Base-by-base conservation (phyloP, 2,329 filamentous ascomycete genomes). In the Colletotrichum sp. region DNA sequence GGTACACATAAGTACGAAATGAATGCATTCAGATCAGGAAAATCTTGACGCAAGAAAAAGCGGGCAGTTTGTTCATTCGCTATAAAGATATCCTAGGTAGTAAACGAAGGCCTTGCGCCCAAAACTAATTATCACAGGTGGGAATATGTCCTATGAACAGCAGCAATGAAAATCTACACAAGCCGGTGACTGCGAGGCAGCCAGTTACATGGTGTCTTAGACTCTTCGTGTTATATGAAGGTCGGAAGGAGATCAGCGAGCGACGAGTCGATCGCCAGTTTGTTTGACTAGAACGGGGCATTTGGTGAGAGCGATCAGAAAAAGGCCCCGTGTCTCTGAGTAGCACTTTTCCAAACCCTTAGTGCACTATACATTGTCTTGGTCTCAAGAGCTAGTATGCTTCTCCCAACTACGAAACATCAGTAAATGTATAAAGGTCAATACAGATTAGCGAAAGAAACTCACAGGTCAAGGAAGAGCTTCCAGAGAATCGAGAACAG, bases 1-100 rank as follows among this genome's bases (percentile, higher is more conserved):
- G 90, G 90, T 93, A 92, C 78, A 92, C 90, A 21, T 91, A 63
- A 51, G 12, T 21, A 13, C 11, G 21, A 8, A 8, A 33, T 13
- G n/a, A 21, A 7, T 21, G 2, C 3, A 21, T 21, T 3, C n/a
- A 51, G 6, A 51, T 51, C 3, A 21, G n/a, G 11, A 51, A 21
- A 2, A 5, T 1, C 2, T 5, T 13, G 43, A 4, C 43, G 43
- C 43, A 51, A 51, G 2, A 51, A 51, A 51, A 13, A 11, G 11
- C 6, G 5, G 6, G 43, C n/a, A 47, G 0, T 9, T 8, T 47
- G 0, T 21, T 21, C n/a, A 21, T 13, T 51, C n/a, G n/a, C 43
- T 51, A 11, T 24, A 21, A 13, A 21, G 43, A 21, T 1, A 4
- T 3, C n/a, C 12, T 13, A 5, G 1, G 1, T 51, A 13, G 13